phyloP scores from a whole-genome alignment of 148 eudicot genomes.

The Vaccinium corymbosum region DNA sequence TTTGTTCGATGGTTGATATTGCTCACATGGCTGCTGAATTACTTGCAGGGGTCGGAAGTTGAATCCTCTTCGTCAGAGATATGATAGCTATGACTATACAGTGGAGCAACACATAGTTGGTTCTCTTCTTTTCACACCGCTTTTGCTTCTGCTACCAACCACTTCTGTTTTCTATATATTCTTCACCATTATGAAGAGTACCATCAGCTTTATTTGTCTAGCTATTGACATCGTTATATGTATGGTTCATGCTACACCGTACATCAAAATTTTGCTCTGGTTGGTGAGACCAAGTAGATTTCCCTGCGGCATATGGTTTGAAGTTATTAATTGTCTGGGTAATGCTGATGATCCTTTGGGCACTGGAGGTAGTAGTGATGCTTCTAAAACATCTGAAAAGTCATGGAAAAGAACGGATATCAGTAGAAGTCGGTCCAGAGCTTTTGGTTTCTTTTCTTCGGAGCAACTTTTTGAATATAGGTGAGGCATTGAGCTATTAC shows the following conservation, averaged over 20 bases:
- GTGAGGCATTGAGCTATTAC: constrained; percentile 38
- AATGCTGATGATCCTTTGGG: constrained; percentile 23
- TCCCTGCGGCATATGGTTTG: constrained; percentile 85
- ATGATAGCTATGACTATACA: constrained; percentile 88
- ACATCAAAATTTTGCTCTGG: constrained; percentile 67
- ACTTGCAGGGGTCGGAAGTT: constrained; percentile 78
- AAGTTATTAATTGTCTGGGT: constrained; percentile 35
- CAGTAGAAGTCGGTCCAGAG: constrained; percentile 25
- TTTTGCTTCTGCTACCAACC: constrained; percentile 83
- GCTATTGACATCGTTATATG: constrained; percentile 54
- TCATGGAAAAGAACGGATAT: constrained; percentile 23
- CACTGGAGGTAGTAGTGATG: constrained; percentile 17
- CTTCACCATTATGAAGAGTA: constrained; percentile 65
- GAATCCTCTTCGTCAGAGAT: constrained; percentile 93
- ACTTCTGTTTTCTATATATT: constrained; percentile 87
- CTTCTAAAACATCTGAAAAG: constrained; percentile 26
- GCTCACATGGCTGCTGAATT: constrained; percentile 20
- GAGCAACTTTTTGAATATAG: constrained; percentile 61
- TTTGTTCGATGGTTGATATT: not conserved
- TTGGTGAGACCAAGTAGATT: constrained; percentile 60
- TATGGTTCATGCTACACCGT: constrained; percentile 85
- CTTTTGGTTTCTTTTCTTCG: constrained; percentile 58
- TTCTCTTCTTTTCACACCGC: constrained; percentile 80
- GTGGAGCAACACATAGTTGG: constrained; percentile 98
- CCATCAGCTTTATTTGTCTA: constrained; percentile 41